Conservation (phyloP, 495 filamentous ascomycete genomes). For the Neurospora sp. region DNA sequence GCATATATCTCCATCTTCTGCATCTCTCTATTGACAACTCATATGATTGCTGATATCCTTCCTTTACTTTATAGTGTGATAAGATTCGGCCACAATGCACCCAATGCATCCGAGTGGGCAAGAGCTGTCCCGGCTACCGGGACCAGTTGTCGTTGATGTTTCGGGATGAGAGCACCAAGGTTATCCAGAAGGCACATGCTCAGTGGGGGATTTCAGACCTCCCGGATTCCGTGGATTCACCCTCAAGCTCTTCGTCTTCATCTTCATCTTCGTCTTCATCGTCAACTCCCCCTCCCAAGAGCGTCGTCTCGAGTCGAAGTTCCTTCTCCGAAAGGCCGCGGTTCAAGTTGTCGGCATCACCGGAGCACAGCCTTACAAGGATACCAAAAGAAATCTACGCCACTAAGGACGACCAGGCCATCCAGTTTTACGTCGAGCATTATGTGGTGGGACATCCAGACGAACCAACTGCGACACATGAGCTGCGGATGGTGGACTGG, state of each 20-base stretch:
- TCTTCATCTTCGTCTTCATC: conserved; percentile 5
- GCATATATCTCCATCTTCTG: neutral
- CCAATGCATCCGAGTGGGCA: conserved; percentile 47
- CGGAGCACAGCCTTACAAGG: neutral
- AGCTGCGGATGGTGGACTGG: conserved; percentile 15
- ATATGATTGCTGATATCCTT: neutral
- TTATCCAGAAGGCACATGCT: conserved; percentile 52
- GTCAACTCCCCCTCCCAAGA: conserved; percentile 3
- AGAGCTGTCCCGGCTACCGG: conserved; percentile 58
- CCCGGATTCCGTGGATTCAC: conserved; percentile 7
- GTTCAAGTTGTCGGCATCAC: conserved; percentile 4
- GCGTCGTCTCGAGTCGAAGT: conserved; percentile 4
- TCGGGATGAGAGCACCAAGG: conserved; percentile 59
- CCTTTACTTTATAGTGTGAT: conserved; percentile 43
- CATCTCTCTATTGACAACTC: neutral
- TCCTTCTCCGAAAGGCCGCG: neutral
- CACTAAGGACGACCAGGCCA: conserved; percentile 29
- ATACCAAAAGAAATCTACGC: conserved; percentile 11
- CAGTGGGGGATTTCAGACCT: conserved; percentile 32
- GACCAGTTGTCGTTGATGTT: conserved; percentile 61
- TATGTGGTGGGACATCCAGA: conserved; percentile 39
- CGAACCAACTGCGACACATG: conserved; percentile 26
- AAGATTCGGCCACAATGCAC: conserved; percentile 53
- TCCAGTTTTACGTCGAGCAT: conserved; percentile 38
- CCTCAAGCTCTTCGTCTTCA: conserved; percentile 23